These are phyloP conservation scores for Phytophthora podocarpi DNA, from an alignment of 352 stramenopile genomes.

Conservation along the genomic window DNA sequence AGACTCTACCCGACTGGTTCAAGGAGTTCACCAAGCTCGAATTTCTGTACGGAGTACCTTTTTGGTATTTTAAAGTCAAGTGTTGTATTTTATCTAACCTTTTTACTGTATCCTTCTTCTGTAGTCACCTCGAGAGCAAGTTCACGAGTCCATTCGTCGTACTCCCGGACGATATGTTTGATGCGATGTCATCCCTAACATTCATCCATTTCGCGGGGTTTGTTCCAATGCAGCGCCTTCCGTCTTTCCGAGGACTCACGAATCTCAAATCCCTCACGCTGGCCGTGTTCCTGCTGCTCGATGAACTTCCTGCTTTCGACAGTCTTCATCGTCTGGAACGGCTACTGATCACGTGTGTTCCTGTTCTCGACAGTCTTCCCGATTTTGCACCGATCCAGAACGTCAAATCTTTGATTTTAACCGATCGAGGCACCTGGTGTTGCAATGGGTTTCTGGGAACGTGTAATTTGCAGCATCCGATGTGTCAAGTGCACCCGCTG, in stretches of 20 bases:
- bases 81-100: no score
- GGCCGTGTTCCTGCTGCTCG: slow-evolving; percentile 16
- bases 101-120: no score
- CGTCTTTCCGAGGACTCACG: slow-evolving; percentile 34
- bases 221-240: slow-evolving; percentile 21
- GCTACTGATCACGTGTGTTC: slow-evolving; percentile 23
- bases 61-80: no score
- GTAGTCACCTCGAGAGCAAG: slow-evolving; percentile 28
- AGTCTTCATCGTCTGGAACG: slow-evolving; percentile 25
- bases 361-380: slow-evolving; percentile 17
- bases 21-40: slow-evolving; percentile 41
- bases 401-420: slow-evolving; percentile 23
- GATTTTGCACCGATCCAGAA: slow-evolving; percentile 27
- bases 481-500: slow-evolving; percentile 24
- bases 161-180: slow-evolving; percentile 39
- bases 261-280: slow-evolving; percentile 42
- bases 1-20: slow-evolving; percentile 39
- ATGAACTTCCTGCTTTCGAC: slow-evolving; percentile 25
- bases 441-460: slow-evolving; percentile 39
- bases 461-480: slow-evolving; percentile 23
- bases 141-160: slow-evolving; percentile 18
- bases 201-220: slow-evolving; percentile 44
- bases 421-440: slow-evolving; percentile 24
- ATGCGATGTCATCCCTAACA: slow-evolving; percentile 38
- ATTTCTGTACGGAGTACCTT: slow-evolving; percentile 39